phyloP scores from a whole-genome alignment of 1,284 basidiomycete genomes.

The Irpex sp. region DNA sequence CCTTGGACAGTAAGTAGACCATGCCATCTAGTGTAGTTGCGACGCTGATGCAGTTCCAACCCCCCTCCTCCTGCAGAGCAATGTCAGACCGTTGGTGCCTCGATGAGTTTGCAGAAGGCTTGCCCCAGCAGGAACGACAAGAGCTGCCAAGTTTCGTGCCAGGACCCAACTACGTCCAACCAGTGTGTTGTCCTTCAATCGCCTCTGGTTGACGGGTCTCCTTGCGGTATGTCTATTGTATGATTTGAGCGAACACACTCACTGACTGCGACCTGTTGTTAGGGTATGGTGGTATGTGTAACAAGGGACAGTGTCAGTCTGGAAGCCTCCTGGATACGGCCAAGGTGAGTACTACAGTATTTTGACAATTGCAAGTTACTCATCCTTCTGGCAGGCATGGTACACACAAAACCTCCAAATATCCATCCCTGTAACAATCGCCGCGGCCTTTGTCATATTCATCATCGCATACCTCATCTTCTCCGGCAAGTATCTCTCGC shows the following conservation, averaged over 20 bases:
- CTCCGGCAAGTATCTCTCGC: slow-evolving; percentile 14
- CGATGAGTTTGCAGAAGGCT: slow-evolving; percentile 62
- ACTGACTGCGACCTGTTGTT: slow-evolving; percentile 7
- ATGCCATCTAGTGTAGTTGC: too few species aligned
- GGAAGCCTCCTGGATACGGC: slow-evolving; percentile 63
- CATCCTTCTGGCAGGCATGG: slow-evolving; percentile 45
- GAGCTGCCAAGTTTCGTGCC: slow-evolving; percentile 78
- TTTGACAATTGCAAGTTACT: neutral
- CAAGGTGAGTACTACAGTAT: slow-evolving; percentile 39
- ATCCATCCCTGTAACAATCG: slow-evolving; percentile 76
- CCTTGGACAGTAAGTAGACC: slow-evolving; percentile 53
- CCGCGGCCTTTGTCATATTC: slow-evolving; percentile 61
- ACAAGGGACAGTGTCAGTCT: slow-evolving; percentile 59
- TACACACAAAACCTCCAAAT: slow-evolving; percentile 78
- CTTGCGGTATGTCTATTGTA: slow-evolving; percentile 58
- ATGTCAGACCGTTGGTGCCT: slow-evolving; percentile 72
- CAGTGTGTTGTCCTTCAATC: slow-evolving; percentile 78
- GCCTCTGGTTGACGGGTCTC: slow-evolving; percentile 79
- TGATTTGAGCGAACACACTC: neutral
- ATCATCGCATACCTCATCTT: slow-evolving; percentile 43
- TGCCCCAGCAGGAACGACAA: slow-evolving; percentile 66
- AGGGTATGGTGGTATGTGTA: slow-evolving; percentile 75
- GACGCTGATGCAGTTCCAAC: neutral
- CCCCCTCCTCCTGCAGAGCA: slow-evolving; percentile 61
- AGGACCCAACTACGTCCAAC: slow-evolving; percentile 60